Evolutionary conservation across 2,329 filamentous ascomycete genomes (phyloP).

Genomic region (Periconia macrospinosa): DNA sequence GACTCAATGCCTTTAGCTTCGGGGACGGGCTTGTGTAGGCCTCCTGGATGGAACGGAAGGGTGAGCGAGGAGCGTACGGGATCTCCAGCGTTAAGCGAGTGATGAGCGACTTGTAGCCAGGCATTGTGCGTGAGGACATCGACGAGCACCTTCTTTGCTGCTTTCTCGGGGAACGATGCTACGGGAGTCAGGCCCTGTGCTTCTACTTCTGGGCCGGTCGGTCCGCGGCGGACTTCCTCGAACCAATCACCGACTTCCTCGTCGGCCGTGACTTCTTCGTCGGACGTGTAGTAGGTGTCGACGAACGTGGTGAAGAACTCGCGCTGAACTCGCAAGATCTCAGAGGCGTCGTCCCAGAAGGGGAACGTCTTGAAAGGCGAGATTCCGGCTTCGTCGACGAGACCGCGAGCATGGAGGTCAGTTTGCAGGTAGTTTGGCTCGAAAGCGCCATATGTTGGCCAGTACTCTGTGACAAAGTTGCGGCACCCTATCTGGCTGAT

Average conservation of each 20-base stretch:
- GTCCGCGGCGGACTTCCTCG: conserved; percentile 1
- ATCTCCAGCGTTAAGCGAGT: conserved; percentile 5
- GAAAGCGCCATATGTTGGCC: conserved; percentile 2
- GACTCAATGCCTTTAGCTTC: conserved; percentile 1
- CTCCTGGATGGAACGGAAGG: conserved; percentile 3
- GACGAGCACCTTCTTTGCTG: background rate
- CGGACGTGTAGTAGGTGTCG: conserved; percentile 4
- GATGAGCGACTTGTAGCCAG: conserved; percentile 6
- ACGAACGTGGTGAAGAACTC: conserved; percentile 3
- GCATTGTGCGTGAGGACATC: conserved; percentile 5
- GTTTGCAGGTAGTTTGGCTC: conserved; percentile 5
- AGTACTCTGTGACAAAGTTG: conserved; percentile 5
- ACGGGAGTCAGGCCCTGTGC: background rate
- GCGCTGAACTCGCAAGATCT: background rate
- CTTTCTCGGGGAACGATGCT: background rate
- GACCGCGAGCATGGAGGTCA: conserved; percentile 2
- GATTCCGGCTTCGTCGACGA: conserved; percentile 1
- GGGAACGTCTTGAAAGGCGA: conserved; percentile 2
- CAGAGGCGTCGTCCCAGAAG: conserved; percentile 1
- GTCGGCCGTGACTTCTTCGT: background rate
- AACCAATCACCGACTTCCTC: conserved; percentile 5
- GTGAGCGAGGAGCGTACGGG: conserved; percentile 3
- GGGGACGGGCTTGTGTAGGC: conserved; percentile 3
- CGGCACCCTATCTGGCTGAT: conserved; percentile 6
- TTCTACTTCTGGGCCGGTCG: conserved; percentile 2